Conservation (phyloP, 2,329 filamentous ascomycete species). For the Xylariaceae sp. region DNA sequence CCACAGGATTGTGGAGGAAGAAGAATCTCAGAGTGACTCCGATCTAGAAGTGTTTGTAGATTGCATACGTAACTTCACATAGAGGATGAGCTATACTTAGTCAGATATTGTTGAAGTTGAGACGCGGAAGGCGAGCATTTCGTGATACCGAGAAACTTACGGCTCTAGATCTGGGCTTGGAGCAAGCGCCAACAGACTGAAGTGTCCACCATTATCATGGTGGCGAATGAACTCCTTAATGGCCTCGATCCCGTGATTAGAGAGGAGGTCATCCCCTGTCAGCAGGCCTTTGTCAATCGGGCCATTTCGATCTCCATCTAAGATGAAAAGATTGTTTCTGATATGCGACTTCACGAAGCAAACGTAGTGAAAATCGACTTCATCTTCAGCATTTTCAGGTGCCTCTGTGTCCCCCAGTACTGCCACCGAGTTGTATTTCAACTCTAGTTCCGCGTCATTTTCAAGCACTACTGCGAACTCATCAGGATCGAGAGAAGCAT, state of each 20-base stretch:
- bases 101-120: no score
- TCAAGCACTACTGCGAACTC: neutral
- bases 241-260: conserved; percentile 64
- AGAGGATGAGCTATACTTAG: no score
- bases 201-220: conserved; percentile 38
- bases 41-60: no score
- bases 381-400: conserved; percentile 64
- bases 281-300: conserved; percentile 56
- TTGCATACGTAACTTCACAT: no score
- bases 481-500: neutral
- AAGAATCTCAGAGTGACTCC: no score
- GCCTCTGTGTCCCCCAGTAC: neutral
- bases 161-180: neutral
- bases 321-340: conserved; percentile 66
- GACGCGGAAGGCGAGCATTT: no score
- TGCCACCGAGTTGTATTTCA: conserved; percentile 1
- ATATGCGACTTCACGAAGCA: conserved; percentile 68
- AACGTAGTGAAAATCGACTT: conserved; percentile 74
- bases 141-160: no score
- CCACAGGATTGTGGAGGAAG: no score
- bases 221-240: conserved; percentile 45
- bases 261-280: conserved; percentile 57
- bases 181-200: conserved; percentile 43
- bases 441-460: neutral
- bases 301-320: conserved; percentile 72